Percentiles rank a stretch among this genome's conserved stretches.
Evolutionary conservation across 768 basidiomycete species (phyloP).

Genomic region (Hebeloma cylindrosporum): DNA sequence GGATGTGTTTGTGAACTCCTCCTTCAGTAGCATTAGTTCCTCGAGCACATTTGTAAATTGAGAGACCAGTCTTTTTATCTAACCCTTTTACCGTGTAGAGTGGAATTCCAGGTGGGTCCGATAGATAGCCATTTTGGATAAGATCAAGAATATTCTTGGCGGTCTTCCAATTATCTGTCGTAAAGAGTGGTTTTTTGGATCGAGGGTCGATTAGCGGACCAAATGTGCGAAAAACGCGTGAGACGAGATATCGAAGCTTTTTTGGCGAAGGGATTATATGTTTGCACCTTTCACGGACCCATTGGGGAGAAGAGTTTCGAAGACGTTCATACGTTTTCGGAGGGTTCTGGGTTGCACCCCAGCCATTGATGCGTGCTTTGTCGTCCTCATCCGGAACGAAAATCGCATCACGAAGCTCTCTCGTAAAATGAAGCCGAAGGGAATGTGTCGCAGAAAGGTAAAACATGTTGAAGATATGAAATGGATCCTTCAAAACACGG

Average conservation of each 20-base stretch:
- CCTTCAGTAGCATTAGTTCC: slow-evolving; percentile 37
- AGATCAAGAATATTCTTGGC: slow-evolving; percentile 29
- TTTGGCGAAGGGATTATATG: slow-evolving; percentile 33
- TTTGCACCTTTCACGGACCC: slow-evolving; percentile 27
- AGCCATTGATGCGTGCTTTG: slow-evolving; percentile 20
- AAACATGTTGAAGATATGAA: slow-evolving; percentile 30
- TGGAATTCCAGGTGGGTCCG: slow-evolving; percentile 30
- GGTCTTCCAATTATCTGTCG: slow-evolving; percentile 26
- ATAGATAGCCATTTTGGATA: slow-evolving; percentile 25
- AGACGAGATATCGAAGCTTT: slow-evolving; percentile 26
- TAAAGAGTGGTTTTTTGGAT: slow-evolving; percentile 31
- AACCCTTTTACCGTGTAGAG: slow-evolving; percentile 23
- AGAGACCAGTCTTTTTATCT: slow-evolving; percentile 21
- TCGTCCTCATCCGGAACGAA: slow-evolving; percentile 18
- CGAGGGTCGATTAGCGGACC: slow-evolving; percentile 33
- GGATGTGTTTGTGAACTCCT: slow-evolving; percentile 33
- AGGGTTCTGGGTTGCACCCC: slow-evolving; percentile 9
- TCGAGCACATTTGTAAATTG: slow-evolving; percentile 25
- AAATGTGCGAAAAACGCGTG: slow-evolving; percentile 28
- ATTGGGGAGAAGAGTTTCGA: slow-evolving; percentile 13
- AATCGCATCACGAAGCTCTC: slow-evolving; percentile 10
- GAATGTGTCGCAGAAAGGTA: slow-evolving; percentile 26
- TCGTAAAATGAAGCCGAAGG: slow-evolving; percentile 17
- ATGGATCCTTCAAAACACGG: slow-evolving; percentile 28
- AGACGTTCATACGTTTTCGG: slow-evolving; percentile 15